Conservation (phyloP, 2,329 filamentous ascomycete genomes). For the Blumeriella jaapii region DNA sequence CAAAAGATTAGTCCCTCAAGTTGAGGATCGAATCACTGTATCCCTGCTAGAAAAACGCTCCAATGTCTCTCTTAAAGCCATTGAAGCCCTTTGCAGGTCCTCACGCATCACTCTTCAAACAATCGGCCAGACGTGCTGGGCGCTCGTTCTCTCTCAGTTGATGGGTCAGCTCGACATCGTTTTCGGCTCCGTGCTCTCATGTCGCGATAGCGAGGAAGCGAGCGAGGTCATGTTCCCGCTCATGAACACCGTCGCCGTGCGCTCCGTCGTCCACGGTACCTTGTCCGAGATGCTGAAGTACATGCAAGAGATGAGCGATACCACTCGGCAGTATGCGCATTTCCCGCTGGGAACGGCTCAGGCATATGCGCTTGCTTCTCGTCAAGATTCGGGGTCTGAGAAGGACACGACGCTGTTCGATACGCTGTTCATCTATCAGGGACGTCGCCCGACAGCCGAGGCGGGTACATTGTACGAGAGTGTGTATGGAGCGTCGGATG, state of each 20-base stretch:
- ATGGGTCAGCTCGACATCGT: slow-evolving; percentile 58
- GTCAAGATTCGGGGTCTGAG: slow-evolving; percentile 2
- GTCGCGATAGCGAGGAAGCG: slow-evolving; percentile 62
- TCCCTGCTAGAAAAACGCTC: slow-evolving; percentile 38
- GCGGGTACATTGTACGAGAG: slow-evolving; percentile 18
- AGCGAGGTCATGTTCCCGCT: slow-evolving; percentile 69
- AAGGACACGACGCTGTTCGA: slow-evolving; percentile 42
- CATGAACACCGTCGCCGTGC: slow-evolving; percentile 80
- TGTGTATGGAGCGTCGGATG: slow-evolving; percentile 43
- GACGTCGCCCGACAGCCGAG: slow-evolving; percentile 26
- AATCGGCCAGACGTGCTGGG: slow-evolving; percentile 67
- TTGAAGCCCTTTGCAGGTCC: slow-evolving; percentile 51
- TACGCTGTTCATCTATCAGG: slow-evolving; percentile 56
- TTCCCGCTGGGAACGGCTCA: slow-evolving; percentile 65
- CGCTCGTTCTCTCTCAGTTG: slow-evolving; percentile 54
- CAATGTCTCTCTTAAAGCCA: slow-evolving; percentile 28
- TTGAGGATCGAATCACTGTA: neutral
- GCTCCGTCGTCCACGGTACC: slow-evolving; percentile 61
- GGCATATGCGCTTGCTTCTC: slow-evolving; percentile 32
- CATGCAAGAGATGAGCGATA: slow-evolving; percentile 57
- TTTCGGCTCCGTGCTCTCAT: slow-evolving; percentile 76
- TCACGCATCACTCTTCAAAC: slow-evolving; percentile 64
- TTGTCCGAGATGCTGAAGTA: slow-evolving; percentile 54
- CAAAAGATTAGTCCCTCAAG: slow-evolving; percentile 14
- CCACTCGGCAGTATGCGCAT: slow-evolving; percentile 60